Evolutionary conservation across 2,329 filamentous ascomycete species (phyloP).

Genomic region (Arachnomyces sp.): DNA sequence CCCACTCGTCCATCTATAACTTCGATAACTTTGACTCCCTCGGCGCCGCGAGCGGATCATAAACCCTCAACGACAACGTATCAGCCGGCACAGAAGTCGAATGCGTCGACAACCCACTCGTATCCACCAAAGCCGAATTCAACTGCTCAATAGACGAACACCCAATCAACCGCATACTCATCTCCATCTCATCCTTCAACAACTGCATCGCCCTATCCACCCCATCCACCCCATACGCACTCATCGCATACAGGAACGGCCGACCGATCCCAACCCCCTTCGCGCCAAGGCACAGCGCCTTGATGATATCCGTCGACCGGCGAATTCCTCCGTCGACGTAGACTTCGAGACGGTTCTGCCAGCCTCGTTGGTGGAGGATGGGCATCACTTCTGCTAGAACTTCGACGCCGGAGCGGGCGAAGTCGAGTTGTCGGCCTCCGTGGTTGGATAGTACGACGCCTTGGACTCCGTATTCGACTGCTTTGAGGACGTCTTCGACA

Average conservation of each 20-base stretch:
- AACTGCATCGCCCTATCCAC: constrained; percentile 90
- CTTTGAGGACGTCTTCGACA: constrained; percentile 85
- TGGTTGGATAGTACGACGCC: constrained; percentile 95
- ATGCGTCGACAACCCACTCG: constrained; percentile 55
- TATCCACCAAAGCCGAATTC: constrained; percentile 73
- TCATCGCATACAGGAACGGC: constrained; percentile 95
- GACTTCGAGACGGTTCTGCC: constrained; percentile 72
- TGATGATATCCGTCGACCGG: constrained; percentile 87
- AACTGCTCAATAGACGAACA: constrained; percentile 67
- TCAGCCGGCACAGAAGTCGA: constrained; percentile 54
- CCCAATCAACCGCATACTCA: constrained; percentile 96
- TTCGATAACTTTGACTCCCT: constrained; percentile 42
- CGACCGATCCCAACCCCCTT: constrained; percentile 88
- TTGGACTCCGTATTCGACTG: constrained; percentile 73
- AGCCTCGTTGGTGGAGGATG: constrained; percentile 63
- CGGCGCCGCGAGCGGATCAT: constrained; percentile 47
- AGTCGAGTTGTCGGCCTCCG: constrained; percentile 89
- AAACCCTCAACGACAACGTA: constrained; percentile 50
- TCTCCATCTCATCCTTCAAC: constrained; percentile 93
- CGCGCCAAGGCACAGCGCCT: constrained; percentile 87
- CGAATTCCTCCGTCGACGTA: constrained; percentile 88
- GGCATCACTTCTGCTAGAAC: constrained; percentile 91
- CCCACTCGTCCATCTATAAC: constrained; percentile 19
- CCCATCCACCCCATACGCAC: constrained; percentile 75
- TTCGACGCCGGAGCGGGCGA: constrained; percentile 80